phyloP scores from a whole-genome alignment of 2,329 filamentous ascomycete genomes.

The Microcyclospora tardicrescens region DNA sequence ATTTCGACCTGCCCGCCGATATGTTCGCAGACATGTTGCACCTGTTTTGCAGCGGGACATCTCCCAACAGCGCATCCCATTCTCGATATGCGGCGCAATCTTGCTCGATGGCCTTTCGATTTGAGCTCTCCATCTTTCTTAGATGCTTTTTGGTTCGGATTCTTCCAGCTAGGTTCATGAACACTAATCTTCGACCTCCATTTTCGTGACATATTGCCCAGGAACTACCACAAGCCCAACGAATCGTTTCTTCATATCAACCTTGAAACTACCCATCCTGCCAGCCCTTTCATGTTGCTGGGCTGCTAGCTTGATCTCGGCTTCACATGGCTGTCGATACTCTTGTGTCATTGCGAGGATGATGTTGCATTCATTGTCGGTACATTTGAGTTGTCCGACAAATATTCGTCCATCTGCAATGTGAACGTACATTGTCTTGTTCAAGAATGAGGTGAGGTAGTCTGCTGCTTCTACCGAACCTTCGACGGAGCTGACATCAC shows the following conservation, averaged over 20 bases:
- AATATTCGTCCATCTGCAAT: conserved; percentile 80
- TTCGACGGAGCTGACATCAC: background rate
- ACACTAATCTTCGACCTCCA: conserved; percentile 70
- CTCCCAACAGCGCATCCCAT: too few species aligned
- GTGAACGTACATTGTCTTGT: conserved; percentile 62
- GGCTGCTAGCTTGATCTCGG: conserved; percentile 29
- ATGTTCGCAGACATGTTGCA: too few species aligned
- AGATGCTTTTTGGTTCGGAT: too few species aligned
- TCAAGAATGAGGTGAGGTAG: conserved; percentile 22
- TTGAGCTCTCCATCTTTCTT: too few species aligned
- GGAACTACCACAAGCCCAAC: conserved; percentile 84
- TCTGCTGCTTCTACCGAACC: conserved; percentile 9
- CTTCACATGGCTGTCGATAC: conserved; percentile 57
- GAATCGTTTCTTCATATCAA: conserved; percentile 72
- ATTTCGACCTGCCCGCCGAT: too few species aligned
- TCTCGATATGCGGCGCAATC: too few species aligned
- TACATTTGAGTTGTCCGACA: conserved; percentile 84
- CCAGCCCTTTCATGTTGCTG: conserved; percentile 20
- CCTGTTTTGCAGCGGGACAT: too few species aligned
- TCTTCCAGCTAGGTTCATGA: conserved; percentile 11
- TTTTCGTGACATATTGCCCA: conserved; percentile 69
- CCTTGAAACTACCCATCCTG: conserved; percentile 32
- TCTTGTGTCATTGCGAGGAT: conserved; percentile 79
- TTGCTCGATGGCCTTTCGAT: too few species aligned
- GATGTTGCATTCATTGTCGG: conserved; percentile 72